Conservation (phyloP, 2,329 filamentous ascomycete species). For the Fusarium tricinctum region DNA sequence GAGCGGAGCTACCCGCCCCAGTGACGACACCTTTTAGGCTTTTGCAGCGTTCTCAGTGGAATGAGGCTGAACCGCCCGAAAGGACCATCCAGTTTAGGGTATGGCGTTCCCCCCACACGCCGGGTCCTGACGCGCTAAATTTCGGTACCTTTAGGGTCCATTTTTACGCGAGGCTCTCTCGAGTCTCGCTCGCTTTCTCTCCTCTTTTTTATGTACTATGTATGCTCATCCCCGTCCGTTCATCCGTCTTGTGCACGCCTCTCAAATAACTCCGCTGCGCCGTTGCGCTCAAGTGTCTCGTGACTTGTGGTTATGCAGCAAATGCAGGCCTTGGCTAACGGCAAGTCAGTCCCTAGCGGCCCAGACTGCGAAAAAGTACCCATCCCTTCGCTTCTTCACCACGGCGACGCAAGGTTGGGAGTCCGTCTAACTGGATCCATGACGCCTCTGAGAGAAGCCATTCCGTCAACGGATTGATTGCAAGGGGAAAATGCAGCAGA, state of each 20-base stretch:
- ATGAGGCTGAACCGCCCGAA: conserved; percentile 47
- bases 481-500: conserved; percentile 6
- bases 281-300: conserved; percentile 34
- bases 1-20: conserved; percentile 32
- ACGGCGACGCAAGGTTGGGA: conserved; percentile 40
- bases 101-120: conserved; percentile 38
- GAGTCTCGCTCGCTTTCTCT: background rate
- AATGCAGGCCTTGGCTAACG: conserved; percentile 22
- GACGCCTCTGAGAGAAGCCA: conserved; percentile 35
- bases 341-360: conserved; percentile 31
- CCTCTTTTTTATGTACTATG: conserved; percentile 5
- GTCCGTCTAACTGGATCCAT: conserved; percentile 37
- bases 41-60: conserved; percentile 13
- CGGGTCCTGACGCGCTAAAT: conserved; percentile 29
- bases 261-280: background rate
- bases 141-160: conserved; percentile 33
- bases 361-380: conserved; percentile 23
- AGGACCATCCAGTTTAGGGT: conserved; percentile 32
- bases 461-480: conserved; percentile 28
- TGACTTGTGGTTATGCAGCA: conserved; percentile 31
- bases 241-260: conserved; percentile 34
- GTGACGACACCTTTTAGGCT: conserved; percentile 41
- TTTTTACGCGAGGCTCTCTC: conserved; percentile 26
- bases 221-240: background rate
- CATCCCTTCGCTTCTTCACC: conserved; percentile 46